Conservation (phyloP, 345 rosid genomes). For the Salix dunnii region DNA sequence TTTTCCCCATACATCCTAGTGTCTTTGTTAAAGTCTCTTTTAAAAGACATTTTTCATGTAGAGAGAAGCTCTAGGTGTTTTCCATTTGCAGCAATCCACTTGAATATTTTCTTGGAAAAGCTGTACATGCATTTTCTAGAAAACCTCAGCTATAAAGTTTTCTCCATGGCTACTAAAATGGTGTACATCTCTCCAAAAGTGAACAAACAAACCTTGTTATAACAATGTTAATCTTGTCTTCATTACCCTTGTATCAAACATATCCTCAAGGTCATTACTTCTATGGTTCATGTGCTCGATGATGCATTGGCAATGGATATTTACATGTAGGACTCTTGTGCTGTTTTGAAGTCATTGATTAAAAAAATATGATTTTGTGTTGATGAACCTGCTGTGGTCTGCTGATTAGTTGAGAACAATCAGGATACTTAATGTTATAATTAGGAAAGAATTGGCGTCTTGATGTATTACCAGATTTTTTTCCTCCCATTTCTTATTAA, state of each 20-base stretch:
- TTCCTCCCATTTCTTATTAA: background rate
- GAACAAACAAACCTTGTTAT: background rate
- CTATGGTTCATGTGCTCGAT: background rate
- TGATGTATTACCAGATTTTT: background rate
- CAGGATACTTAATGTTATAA: background rate
- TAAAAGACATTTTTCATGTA: background rate
- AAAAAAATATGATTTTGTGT: background rate
- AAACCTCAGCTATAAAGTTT: background rate
- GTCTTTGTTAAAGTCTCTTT: background rate
- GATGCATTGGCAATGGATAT: background rate
- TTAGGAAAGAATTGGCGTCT: background rate
- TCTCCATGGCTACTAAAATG: background rate
- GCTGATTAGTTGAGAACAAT: constrained; percentile 1
- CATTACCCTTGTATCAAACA: background rate
- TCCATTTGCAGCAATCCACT: background rate
- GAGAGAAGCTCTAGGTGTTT: background rate
- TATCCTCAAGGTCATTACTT: background rate
- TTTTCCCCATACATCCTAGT: background rate
- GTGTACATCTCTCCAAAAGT: background rate
- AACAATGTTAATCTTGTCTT: background rate
- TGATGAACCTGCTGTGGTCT: background rate
- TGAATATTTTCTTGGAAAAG: background rate
- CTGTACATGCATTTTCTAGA: background rate
- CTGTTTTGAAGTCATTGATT: background rate
- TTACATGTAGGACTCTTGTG: background rate